Evolutionary conservation across 139 green algal genomes (phyloP), one percentile per base, ranked within the genome.

Genomic region (Volvox reticuliferus): DNA sequence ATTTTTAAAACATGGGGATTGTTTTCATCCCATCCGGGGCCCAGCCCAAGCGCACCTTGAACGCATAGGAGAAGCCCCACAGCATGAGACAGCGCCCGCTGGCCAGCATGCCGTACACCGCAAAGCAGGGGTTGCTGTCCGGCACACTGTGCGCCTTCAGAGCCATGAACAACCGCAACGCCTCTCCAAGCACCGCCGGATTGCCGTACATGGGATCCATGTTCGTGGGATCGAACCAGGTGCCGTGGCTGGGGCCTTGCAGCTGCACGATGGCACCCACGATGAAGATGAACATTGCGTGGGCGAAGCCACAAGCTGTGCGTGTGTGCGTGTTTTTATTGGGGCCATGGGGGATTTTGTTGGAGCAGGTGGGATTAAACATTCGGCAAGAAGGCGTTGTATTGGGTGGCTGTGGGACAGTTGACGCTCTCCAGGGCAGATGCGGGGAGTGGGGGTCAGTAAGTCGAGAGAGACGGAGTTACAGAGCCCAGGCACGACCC

Each of bases 21-120:
- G n/a, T n/a, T n/a, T n/a, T n/a, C n/a, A n/a, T n/a, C n/a, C n/a
- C n/a, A n/a, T n/a, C n/a, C n/a, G n/a, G n/a, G n/a, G n/a, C n/a
- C n/a, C n/a, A n/a, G n/a, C n/a, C n/a, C n/a, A n/a, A n/a, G n/a
- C n/a, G n/a, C 69, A 78, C 79, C 79, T 86, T 86, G 79, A 86
- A 86, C 44, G 20, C 79, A 13, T 24, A 86, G 44, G 44, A 36
- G 79, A 86, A 86, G 0, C 79, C 79, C 79, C 79, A 86, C 24
- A 86, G 13, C 79, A 86, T 86, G 1, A 86, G 44, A 50, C 79
- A 86, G 1, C 28, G 44, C 24, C 79, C 79, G 24, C 24, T 71
- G 44, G 79, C 79, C 2, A 86, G 50, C 44, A 69, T 86, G 79
- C 28, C 16, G 44, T 86, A 86, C 21, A 86, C 79, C 21, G 19